Base-by-base conservation (phyloP, 2,329 filamentous ascomycete species). In the Alternaria ethzedia region DNA sequence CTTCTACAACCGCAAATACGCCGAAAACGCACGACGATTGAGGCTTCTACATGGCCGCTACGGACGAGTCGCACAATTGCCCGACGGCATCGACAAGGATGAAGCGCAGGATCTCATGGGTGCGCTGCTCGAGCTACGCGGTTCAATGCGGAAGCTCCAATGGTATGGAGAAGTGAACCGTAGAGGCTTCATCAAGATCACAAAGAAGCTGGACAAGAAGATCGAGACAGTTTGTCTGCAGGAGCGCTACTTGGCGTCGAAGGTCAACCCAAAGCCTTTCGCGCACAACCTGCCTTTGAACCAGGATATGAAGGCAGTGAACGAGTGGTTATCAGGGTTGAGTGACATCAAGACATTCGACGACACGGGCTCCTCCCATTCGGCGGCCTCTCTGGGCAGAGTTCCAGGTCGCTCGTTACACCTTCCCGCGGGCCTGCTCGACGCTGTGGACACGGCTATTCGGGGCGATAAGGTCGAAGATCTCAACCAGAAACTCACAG, bases 81-180 rank as follows among this genome's bases (percentile, higher is more conserved):
- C 90, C 30, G 87, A 91, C 64, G 87, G 88, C 61, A 87, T 97
- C 66, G 95, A 97, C 77, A 87, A 90, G 66, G 93, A 97, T 77
- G 96, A 99, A 81, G 86, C 91, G 46, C 93, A 97, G 79, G 96
- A 99, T 80, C 85, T 98, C 50, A 91, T 96, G 84, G 93, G 91
- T 36, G 94, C 94, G 36, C 84, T 99, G 54, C 87, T 98, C 30
- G 96, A 99, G 81, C 85, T 98, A 64, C 89, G 96, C 61, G 91
- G 90, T 56, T 92, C 96, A 77, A 82, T 98, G 70, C 88, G 96
- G 63, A 98, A 98, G 75, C 84, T 99, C 56, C 92, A 97, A 79
- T 98, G 94, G 94, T 99, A 98, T 78, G 95, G 94, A 54, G 95
- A 98, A 82, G 95, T 98, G 75, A 99, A 99, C 80, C 89, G 94